phyloP scores from a whole-genome alignment of 495 filamentous ascomycete species.

The Ramalina peruviana region DNA sequence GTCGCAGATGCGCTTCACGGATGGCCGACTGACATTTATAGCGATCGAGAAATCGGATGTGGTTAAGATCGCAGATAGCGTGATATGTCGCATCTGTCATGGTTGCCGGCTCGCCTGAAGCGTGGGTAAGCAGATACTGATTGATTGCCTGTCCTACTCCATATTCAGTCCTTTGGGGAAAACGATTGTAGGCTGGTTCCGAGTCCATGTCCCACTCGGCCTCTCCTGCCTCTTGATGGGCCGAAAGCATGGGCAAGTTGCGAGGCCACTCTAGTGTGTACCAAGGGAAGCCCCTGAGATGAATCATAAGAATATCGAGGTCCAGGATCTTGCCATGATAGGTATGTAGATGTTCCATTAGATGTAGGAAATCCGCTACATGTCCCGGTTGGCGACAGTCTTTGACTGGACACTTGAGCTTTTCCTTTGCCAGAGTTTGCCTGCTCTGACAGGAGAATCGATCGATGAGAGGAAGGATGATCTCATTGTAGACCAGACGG shows the following conservation, averaged over 20 bases:
- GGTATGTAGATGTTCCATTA: slow-evolving; percentile 2
- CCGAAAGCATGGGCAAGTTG: slow-evolving; percentile 16
- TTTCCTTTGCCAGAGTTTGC: background rate
- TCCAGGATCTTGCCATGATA: background rate
- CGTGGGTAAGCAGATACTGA: too few species aligned
- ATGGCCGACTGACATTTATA: too few species aligned
- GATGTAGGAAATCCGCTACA: slow-evolving; percentile 2
- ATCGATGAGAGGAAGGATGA: slow-evolving; percentile 6
- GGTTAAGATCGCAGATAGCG: too few species aligned
- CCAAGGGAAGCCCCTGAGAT: slow-evolving; percentile 8
- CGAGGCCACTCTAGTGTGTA: slow-evolving; percentile 14
- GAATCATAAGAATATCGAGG: background rate
- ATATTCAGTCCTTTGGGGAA: background rate
- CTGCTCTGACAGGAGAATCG: background rate
- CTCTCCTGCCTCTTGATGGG: slow-evolving; percentile 12
- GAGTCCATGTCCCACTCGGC: slow-evolving; percentile 10
- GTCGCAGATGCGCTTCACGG: too few species aligned
- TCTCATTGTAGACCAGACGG: slow-evolving; percentile 4
- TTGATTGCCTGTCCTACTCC: too few species aligned
- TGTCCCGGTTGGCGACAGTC: background rate
- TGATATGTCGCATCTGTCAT: too few species aligned
- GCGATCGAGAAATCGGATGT: too few species aligned
- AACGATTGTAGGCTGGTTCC: background rate
- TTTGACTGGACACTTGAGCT: slow-evolving; percentile 14
- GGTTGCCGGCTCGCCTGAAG: too few species aligned